Evolutionary conservation across 345 rosid species (phyloP).

Genomic region (Leavenworthia alabamica): DNA sequence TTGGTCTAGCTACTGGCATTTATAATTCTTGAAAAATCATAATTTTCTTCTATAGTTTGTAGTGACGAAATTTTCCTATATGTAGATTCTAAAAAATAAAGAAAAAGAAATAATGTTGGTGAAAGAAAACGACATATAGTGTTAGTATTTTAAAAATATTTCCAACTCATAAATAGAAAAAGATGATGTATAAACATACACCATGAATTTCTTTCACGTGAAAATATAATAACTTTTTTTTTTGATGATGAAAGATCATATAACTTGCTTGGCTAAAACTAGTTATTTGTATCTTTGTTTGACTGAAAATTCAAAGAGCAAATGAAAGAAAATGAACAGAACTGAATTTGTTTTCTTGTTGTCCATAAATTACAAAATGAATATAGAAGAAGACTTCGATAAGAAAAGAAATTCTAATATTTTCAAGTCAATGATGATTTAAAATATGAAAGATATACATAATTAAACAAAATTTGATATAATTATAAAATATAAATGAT

Average conservation of each 20-base stretch:
- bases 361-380: neutral
- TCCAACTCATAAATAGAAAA: neutral
- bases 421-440: too few relatives aligned
- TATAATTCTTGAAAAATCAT: neutral
- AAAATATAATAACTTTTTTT: neutral
- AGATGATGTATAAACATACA: neutral
- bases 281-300: neutral
- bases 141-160: neutral
- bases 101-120: neutral
- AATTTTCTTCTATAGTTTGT: neutral
- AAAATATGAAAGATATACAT: too few relatives aligned
- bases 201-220: conserved; percentile 11
- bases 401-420: too few relatives aligned
- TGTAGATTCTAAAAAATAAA: neutral
- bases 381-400: neutral
- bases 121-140: neutral
- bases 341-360: neutral
- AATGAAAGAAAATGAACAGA: too few relatives aligned
- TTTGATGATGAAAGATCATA: too few relatives aligned
- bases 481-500: too few relatives aligned
- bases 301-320: neutral
- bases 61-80: neutral
- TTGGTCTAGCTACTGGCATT: neutral
- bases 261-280: neutral
- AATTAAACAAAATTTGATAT: too few relatives aligned